A percentile compares a stretch with the other conserved stretches of the same genome.
Evolutionary conservation across 345 rosid genomes (phyloP).

Genomic region (Eucalyptus dawsonii): DNA sequence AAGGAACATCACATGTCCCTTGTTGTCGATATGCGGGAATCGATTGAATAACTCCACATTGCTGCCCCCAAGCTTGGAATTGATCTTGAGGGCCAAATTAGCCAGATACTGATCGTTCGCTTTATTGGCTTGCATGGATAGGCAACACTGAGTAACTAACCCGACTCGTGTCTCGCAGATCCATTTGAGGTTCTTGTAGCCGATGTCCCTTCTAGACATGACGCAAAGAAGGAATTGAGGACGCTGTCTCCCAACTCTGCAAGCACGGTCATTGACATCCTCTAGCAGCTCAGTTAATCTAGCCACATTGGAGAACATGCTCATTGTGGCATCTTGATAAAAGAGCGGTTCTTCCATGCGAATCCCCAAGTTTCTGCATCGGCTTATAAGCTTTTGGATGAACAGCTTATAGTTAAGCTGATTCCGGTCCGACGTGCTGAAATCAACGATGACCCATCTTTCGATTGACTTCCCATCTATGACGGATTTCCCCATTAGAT

Average conservation of each 20-base stretch:
- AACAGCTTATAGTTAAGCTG: slow-evolving; percentile 6
- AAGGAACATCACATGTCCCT: not conserved
- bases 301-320: slow-evolving; percentile 14
- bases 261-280: slow-evolving; percentile 13
- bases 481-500: slow-evolving; percentile 43
- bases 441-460: slow-evolving; percentile 73
- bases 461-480: slow-evolving; percentile 49
- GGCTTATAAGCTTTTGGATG: not conserved
- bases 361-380: slow-evolving; percentile 48
- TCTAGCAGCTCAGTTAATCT: slow-evolving; percentile 28
- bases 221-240: slow-evolving; percentile 42
- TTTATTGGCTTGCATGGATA: slow-evolving; percentile 24
- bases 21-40: not conserved
- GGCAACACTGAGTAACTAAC: slow-evolving; percentile 54
- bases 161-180: slow-evolving; percentile 73
- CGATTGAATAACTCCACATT: not conserved
- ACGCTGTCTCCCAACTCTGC: too few relatives aligned
- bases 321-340: slow-evolving; percentile 20
- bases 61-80: not conserved
- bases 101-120: slow-evolving; percentile 59
- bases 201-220: slow-evolving; percentile 47
- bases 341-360: slow-evolving; percentile 33
- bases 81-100: not conserved
- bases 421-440: slow-evolving; percentile 16
- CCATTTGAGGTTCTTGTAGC: slow-evolving; percentile 89